Conservation (phyloP, 2,329 filamentous ascomycete genomes). For the Cladosporium colombiae region DNA sequence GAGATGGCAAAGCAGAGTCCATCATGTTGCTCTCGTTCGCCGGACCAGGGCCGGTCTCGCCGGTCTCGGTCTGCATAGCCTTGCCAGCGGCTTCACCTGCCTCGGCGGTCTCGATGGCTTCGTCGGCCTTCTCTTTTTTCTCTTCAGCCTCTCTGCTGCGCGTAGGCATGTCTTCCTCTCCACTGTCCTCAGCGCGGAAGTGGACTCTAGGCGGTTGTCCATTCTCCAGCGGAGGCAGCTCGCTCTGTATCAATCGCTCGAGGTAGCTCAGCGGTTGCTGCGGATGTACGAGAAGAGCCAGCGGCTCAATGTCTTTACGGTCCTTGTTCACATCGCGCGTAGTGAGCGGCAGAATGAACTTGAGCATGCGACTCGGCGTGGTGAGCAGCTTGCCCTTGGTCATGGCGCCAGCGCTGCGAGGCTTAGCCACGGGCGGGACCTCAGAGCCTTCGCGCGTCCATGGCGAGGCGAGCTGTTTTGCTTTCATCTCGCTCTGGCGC, state of each 20-base stretch:
- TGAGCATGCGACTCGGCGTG: constrained; percentile 76
- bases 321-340: constrained; percentile 60
- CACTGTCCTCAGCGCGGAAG: constrained; percentile 77
- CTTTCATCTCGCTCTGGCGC: constrained; percentile 42
- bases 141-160: constrained; percentile 35
- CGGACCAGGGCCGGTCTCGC: constrained; percentile 24
- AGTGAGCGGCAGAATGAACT: constrained; percentile 75
- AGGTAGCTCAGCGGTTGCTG: constrained; percentile 90
- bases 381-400: constrained; percentile 76
- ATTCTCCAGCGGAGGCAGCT: constrained; percentile 67
- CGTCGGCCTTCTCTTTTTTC: constrained; percentile 38
- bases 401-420: constrained; percentile 59
- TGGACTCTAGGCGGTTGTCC: constrained; percentile 70
- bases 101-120: constrained; percentile 49
- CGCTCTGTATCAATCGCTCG: constrained; percentile 83
- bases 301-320: constrained; percentile 73
- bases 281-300: constrained; percentile 83
- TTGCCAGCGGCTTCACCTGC: constrained; percentile 55
- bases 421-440: constrained; percentile 55
- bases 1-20: constrained; percentile 42
- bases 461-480: constrained; percentile 61
- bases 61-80: constrained; percentile 42
- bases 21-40: constrained; percentile 21
- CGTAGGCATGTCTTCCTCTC: constrained; percentile 53
- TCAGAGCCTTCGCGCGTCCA: constrained; percentile 67